Evolutionary conservation across 768 basidiomycete genomes (phyloP), one percentile per base, ranked within the genome.

Genomic region (Phylloporus sp.): DNA sequence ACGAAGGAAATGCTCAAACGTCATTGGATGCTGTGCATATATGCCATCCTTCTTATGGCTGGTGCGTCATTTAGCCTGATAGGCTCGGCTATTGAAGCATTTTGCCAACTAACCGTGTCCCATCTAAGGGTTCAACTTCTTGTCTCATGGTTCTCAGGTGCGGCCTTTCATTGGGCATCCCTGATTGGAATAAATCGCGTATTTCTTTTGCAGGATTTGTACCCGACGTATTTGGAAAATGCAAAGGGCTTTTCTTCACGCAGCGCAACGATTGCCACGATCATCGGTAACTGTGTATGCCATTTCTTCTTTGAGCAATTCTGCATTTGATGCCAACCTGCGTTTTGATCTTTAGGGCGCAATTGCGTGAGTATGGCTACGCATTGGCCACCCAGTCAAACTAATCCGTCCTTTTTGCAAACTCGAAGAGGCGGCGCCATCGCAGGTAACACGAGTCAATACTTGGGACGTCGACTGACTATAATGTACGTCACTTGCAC

Each of bases 11-110:
- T 95, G 91, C 71, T 95, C 34, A 90, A 82, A 72, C 69, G 66
- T 2, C 90, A 97, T 65, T 95, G 92, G 92, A 46, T 80, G 23
- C 64, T 88, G 38, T 91, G 88, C 63, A 81, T 94, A 51, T 95
- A 94, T 60, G 87, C 88, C 7, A 75, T 94, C 23, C 70, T 92
- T 31, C 77, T 94, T 52, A 90, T 93, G 88, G 84, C 87, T 5
- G 74, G 73, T 73, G 34, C 40, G 65, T 65, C 13, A 11, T 52
- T 56, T 31, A 6, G 1, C 16, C 11, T 13, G n/a, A n/a, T n/a
- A 1, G 6, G 23, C 18, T 13, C 11, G 2, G 20, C 31, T 20
- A 2, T 31, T 36, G 23, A 18, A 11, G 10, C 26, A 3, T 29
- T 49, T 47, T 6, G 50, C 47, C 9, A 4, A 24, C 16, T 15